phyloP scores from a whole-genome alignment of 83 land plant species.

The Diphasiastrum complanatum region DNA sequence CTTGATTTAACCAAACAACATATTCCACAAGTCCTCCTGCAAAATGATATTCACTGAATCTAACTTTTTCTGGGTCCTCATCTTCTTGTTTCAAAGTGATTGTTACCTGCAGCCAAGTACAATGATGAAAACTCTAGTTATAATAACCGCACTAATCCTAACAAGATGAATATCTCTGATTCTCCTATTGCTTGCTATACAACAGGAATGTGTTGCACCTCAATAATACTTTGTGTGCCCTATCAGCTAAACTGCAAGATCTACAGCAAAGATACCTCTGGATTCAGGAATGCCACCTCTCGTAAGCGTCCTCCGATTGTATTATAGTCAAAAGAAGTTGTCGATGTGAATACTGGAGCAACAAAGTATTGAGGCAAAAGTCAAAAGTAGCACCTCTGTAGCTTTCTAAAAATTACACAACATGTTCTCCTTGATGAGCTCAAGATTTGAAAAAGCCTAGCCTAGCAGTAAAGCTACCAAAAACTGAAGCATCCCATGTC shows the following conservation, averaged over 20 bases:
- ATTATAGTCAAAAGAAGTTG: constrained; percentile 67
- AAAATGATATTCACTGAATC: constrained; percentile 54
- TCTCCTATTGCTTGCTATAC: no score
- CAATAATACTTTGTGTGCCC: background rate
- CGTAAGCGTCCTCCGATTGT: constrained; percentile 81
- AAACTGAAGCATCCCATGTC: no score
- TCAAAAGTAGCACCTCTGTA: background rate
- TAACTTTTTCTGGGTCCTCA: constrained; percentile 39
- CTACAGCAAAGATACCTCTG: constrained; percentile 43
- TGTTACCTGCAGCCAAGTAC: constrained; percentile 49
- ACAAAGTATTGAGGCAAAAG: constrained; percentile 6
- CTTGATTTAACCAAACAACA: constrained; percentile 83
- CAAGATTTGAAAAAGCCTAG: no score
- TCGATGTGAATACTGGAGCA: constrained; percentile 84
- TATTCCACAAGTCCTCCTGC: constrained; percentile 88
- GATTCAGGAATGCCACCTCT: constrained; percentile 91
- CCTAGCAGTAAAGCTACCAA: no score
- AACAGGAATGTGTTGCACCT: no score
- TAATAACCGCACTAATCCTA: no score
- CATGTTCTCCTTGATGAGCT: no score
- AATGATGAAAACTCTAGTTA: no score
- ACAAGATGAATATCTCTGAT: no score
- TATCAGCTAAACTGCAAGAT: background rate
- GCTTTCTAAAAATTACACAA: no score
- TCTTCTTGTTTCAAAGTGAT: constrained; percentile 62